A percentile compares a stretch with the other conserved stretches of the same genome.
phyloP scores from a whole-genome alignment of 73 alveolate genomes.

The Paraurostyla sp. region DNA sequence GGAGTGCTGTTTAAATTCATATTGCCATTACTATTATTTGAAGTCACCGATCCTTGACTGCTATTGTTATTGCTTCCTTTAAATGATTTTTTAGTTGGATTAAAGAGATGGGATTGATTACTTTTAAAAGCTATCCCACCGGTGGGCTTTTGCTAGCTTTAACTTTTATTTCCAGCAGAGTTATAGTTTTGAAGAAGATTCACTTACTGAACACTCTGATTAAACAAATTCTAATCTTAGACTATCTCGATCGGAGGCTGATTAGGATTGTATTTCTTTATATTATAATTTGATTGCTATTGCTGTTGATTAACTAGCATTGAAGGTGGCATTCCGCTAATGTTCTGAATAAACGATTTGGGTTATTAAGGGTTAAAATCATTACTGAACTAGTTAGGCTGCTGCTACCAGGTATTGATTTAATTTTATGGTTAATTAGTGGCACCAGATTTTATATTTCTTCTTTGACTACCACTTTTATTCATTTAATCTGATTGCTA shows the following conservation, averaged over 20 bases:
- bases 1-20: not conserved
- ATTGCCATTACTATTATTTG: too few relatives aligned
- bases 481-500: not conserved
- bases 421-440: not conserved
- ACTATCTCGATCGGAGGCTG: slow-evolving; percentile 30
- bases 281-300: slow-evolving; percentile 13
- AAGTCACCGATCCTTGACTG: too few relatives aligned
- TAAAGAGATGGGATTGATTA: slow-evolving; percentile 40
- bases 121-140: slow-evolving; percentile 42
- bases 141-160: not conserved
- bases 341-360: slow-evolving; percentile 1
- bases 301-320: not conserved
- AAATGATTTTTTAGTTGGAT: slow-evolving; percentile 44
- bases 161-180: slow-evolving; percentile 13
- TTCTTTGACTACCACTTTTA: not conserved
- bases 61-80: not conserved
- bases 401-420: not conserved
- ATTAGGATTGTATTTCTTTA: slow-evolving; percentile 25
- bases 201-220: not conserved
- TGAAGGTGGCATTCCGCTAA: not conserved
- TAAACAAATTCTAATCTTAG: not conserved
- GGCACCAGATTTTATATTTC: slow-evolving; percentile 24
- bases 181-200: slow-evolving; percentile 26
- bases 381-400: not conserved
- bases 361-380: slow-evolving; percentile 7